Evolutionary conservation across 108 stramenopile species (phyloP), one percentile per base, ranked within the genome.

Genomic region (Fistulifera pelliculosa): DNA sequence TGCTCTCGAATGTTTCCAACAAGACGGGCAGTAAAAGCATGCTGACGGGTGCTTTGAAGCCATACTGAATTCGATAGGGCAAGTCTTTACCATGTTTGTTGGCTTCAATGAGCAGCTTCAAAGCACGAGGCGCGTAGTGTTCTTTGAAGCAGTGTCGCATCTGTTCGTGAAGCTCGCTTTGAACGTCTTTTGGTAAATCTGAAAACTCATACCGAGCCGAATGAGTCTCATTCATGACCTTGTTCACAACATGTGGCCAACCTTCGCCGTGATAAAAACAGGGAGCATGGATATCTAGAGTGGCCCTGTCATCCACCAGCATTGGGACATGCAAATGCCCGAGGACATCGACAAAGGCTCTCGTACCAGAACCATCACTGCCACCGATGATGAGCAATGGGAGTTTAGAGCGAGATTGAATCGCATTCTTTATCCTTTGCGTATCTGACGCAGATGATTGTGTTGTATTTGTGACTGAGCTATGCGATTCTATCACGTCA

Each of bases 21-120:
- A 82, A 69, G 7, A 81, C 45, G 8, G 88, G 88, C 23, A 86
- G 28, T 10, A 86, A 45, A 10, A 83, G 47, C 88, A 90, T 86
- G 21, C 77, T 60, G 4, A 83, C 77, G 15, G 88, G 88, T 47
- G 88, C 88, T 55, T 90, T 90, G 72, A 86, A 74, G 17, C 63
- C 76, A 62, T 69, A 77, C 0, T 44, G n/a, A 1, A 77, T 52
- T 1, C 41, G 13, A 15, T 54, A 3, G 4, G 53, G 18, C 18
- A 39, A n/a, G 1, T 25, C 16, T 14, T 31, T 38, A 15, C 38
- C 53, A 2, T 35, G 2, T 13, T 35, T 38, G 1, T 18, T 2
- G 16, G 18, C 28, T 10, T 35, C 18, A 8, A n/a, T 15, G 16
- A 26, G 53, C 4, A 39, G 19, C 2, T 15, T 1, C 19, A 19